Evolutionary conservation across 495 filamentous ascomycete genomes (phyloP).

Genomic region (Penicillium macrosclerotiorum): DNA sequence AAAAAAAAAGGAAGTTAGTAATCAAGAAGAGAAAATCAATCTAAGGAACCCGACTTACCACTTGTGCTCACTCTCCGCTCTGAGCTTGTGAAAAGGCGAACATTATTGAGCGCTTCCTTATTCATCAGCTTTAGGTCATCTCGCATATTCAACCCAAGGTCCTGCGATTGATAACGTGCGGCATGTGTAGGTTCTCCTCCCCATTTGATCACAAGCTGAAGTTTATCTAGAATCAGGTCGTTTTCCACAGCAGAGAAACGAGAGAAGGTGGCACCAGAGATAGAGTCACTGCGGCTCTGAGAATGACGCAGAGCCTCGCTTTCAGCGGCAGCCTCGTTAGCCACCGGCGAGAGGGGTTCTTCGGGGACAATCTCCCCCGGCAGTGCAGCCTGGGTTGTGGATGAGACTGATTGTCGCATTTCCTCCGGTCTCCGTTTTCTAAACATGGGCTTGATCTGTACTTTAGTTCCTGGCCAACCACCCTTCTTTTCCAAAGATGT

Average conservation of each 20-base stretch:
- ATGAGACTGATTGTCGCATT: constrained; percentile 28
- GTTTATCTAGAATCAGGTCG: constrained; percentile 85
- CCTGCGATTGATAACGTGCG: constrained; percentile 91
- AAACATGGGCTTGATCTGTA: constrained; percentile 99
- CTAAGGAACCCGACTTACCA: constrained; percentile 43
- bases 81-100: constrained; percentile 89
- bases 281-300: constrained; percentile 73
- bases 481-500: constrained; percentile 90
- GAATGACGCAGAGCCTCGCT: constrained; percentile 30
- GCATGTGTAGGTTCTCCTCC: constrained; percentile 97
- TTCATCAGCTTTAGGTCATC: constrained; percentile 95
- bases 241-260: constrained; percentile 87
- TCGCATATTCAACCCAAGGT: constrained; percentile 90
- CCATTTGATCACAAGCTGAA: constrained; percentile 98
- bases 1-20: neutral
- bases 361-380: constrained; percentile 13
- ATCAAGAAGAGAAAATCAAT: neutral
- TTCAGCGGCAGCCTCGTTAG: constrained; percentile 17
- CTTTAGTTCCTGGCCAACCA: constrained; percentile 91
- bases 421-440: constrained; percentile 70
- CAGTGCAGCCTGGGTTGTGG: constrained; percentile 1
- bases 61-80: constrained; percentile 92
- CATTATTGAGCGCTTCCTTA: constrained; percentile 82
- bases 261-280: constrained; percentile 82
- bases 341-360: constrained; percentile 23